These are phyloP conservation scores for Chaetomidium leptoderma DNA, from an alignment of 495 filamentous ascomycete genomes.

Conservation along the genomic window DNA sequence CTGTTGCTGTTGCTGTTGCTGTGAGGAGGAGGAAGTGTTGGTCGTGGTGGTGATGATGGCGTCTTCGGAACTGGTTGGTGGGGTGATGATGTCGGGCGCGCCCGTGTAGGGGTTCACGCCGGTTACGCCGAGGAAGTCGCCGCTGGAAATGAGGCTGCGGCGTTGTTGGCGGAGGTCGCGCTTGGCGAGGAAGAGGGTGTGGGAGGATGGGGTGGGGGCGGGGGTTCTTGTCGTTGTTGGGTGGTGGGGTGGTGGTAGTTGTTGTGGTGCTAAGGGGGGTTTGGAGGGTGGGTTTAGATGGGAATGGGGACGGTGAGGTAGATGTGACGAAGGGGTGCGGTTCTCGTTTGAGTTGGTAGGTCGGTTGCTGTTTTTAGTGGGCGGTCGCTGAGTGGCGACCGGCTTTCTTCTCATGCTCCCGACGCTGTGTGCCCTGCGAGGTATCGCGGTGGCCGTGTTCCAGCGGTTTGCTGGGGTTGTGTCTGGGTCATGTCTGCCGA, in stretches of 20 bases:
- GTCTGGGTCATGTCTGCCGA: conserved; percentile 19
- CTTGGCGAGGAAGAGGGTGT: conserved; percentile 32
- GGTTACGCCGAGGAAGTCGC: conserved; percentile 52
- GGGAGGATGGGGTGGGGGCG: conserved; percentile 15
- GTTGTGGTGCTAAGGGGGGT: not conserved
- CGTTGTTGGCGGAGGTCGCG: conserved; percentile 38
- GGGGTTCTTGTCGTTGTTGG: not conserved
- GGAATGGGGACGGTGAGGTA: not conserved
- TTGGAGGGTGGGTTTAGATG: conserved; percentile 10
- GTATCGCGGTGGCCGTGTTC: conserved; percentile 22
- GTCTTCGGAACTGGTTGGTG: conserved; percentile 33
- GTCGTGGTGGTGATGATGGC: not conserved
- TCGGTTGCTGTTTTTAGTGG: not conserved
- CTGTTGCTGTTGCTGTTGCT: no score
- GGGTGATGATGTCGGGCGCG: conserved; percentile 42
- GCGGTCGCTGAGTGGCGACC: not conserved
- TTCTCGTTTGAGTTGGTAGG: not conserved
- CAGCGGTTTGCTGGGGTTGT: conserved; percentile 19
- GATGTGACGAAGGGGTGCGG: not conserved
- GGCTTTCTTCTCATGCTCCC: not conserved
- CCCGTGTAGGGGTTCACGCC: conserved; percentile 54
- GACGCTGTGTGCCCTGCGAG: conserved; percentile 17
- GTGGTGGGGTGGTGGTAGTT: no score
- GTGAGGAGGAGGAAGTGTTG: not conserved
- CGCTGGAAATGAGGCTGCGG: conserved; percentile 40